These are phyloP conservation scores for Calonectria pseudoturangicola DNA, from an alignment of 2,329 filamentous ascomycete species.

Conservation along the genomic window DNA sequence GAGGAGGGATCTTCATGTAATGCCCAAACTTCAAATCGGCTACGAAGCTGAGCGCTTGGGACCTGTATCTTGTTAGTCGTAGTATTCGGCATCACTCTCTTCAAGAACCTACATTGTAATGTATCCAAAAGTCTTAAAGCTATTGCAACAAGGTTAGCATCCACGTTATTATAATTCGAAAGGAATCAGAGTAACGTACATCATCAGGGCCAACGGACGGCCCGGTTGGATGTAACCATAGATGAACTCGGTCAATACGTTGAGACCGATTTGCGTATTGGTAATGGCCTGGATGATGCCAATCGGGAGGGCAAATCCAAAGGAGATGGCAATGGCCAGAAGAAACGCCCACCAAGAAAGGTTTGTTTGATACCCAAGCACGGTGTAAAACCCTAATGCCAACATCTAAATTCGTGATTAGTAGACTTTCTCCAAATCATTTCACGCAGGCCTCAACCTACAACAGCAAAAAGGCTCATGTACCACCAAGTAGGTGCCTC, in stretches of 20 bases:
- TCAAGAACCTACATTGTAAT: conserved; percentile 70
- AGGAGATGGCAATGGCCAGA: conserved; percentile 78
- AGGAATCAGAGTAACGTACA: conserved; percentile 64
- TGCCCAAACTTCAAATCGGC: conserved; percentile 82
- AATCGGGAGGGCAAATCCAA: conserved; percentile 78
- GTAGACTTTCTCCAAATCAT: conserved; percentile 28
- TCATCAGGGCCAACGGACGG: conserved; percentile 82
- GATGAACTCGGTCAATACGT: conserved; percentile 84
- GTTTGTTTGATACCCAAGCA: conserved; percentile 79
- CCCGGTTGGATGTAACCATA: conserved; percentile 86
- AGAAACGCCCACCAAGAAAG: conserved; percentile 84
- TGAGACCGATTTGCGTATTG: conserved; percentile 82
- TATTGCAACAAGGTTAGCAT: conserved; percentile 51
- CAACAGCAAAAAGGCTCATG: conserved; percentile 72
- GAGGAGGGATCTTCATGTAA: conserved; percentile 83
- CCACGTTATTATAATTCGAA: too few species aligned
- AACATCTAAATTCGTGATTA: conserved; percentile 66
- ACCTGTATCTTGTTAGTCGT: conserved; percentile 57
- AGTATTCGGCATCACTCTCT: background rate
- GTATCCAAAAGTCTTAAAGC: conserved; percentile 78
- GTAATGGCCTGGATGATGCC: conserved; percentile 83
- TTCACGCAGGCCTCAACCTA: conserved; percentile 57
- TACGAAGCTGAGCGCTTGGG: conserved; percentile 78
- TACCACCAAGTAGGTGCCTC: conserved; percentile 81
- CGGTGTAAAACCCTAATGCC: conserved; percentile 70